Conservation (phyloP, 768 basidiomycete species). For the Calocybe indica region DNA sequence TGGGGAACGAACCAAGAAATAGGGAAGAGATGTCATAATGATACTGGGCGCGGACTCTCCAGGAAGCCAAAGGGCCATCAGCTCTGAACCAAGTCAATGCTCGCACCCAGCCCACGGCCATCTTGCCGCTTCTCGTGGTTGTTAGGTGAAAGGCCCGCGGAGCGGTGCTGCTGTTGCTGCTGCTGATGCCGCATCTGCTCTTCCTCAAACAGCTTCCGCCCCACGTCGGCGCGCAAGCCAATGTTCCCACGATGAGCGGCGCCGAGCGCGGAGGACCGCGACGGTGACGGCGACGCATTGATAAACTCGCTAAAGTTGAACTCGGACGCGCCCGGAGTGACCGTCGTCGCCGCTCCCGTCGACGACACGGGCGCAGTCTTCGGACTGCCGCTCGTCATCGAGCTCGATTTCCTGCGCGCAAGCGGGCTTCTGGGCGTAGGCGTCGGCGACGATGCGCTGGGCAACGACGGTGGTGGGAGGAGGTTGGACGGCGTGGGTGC, state of each 20-base stretch:
- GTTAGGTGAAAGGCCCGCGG: conserved; percentile 2
- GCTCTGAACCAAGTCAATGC: conserved; percentile 40
- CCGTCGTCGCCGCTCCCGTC: not conserved
- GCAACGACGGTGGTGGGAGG: conserved; percentile 26
- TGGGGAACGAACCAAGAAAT: conserved; percentile 6
- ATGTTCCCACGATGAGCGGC: conserved; percentile 33
- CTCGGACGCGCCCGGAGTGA: conserved; percentile 21
- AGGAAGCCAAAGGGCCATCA: conserved; percentile 12
- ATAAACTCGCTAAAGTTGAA: conserved; percentile 73
- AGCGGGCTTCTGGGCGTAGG: conserved; percentile 13
- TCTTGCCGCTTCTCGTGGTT: conserved; percentile 14
- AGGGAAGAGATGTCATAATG: not conserved
- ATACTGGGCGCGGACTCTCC: too few relatives aligned
- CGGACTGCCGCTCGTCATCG: conserved; percentile 18
- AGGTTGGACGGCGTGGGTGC: conserved; percentile 16
- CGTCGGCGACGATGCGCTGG: conserved; percentile 13
- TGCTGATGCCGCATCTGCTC: conserved; percentile 49
- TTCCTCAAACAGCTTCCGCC: conserved; percentile 65
- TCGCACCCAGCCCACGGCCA: conserved; percentile 30
- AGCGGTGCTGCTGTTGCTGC: conserved; percentile 19
- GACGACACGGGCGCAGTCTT: conserved; percentile 26
- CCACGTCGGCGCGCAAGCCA: conserved; percentile 57
- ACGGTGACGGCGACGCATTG: conserved; percentile 65
- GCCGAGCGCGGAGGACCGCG: conserved; percentile 21
- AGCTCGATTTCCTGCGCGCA: conserved; percentile 6